Evolutionary conservation across 73 alveolate genomes (phyloP).

Genomic region (Tetrahymena malaccensis): DNA sequence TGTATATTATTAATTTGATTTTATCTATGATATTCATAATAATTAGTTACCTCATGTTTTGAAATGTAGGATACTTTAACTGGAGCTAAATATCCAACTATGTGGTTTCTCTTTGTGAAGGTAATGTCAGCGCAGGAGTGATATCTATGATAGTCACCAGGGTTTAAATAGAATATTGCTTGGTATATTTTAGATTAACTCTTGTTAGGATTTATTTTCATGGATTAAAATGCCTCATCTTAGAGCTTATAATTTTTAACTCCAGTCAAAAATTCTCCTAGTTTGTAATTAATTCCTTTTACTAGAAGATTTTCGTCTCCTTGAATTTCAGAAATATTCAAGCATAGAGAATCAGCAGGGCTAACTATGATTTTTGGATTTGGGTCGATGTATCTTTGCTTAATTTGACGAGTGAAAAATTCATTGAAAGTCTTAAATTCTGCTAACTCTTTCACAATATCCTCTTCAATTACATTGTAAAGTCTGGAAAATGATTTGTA

Average conservation of each 20-base stretch:
- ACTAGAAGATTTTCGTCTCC: slow-evolving; percentile 21
- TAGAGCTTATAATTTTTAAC: not conserved
- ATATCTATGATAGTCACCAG: slow-evolving; percentile 60
- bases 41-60: not conserved
- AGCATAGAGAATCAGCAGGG: slow-evolving; percentile 37
- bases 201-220: not conserved
- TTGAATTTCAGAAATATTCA: slow-evolving; percentile 9
- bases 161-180: slow-evolving; percentile 44
- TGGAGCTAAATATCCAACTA: slow-evolving; percentile 47
- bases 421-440: slow-evolving; percentile 53
- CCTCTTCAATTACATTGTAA: slow-evolving; percentile 20
- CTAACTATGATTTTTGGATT: slow-evolving; percentile 8
- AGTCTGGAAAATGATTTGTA: slow-evolving; percentile 13
- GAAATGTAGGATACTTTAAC: slow-evolving; percentile 39
- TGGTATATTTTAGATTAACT: slow-evolving; percentile 1
- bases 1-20: too few species aligned
- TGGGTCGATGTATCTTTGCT: slow-evolving; percentile 21
- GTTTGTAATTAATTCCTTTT: slow-evolving; percentile 34
- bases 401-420: slow-evolving; percentile 67
- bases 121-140: slow-evolving; percentile 41
- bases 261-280: slow-evolving; percentile 45
- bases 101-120: slow-evolving; percentile 33
- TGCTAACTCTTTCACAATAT: slow-evolving; percentile 19
- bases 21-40: too few species aligned
- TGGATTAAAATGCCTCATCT: not conserved